Evolutionary conservation across 1,139 yeast species (phyloP), one percentile per base, ranked within the genome.

Genomic region (Sugiyamaella paludigena): DNA sequence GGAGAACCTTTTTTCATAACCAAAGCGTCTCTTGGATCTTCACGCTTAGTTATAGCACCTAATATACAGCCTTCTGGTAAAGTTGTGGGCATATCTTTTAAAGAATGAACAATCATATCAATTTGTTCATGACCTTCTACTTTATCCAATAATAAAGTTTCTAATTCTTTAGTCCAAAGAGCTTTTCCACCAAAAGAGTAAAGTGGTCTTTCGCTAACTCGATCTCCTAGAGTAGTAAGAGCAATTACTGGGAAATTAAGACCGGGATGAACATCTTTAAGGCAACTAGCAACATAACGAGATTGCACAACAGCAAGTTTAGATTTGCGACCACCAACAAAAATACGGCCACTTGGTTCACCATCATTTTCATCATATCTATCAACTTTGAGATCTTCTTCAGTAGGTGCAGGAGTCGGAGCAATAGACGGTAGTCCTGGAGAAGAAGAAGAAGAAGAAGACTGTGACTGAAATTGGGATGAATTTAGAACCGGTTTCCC

Each of bases 161-260:
- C 98, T 53, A 92, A 75, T 67, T 92, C 98, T 64, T 88, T 87
- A 9, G 98, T 92, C 98, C 98, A 92, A 38, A 92, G 70, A 0
- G 96, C 82, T 66, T 92, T 92, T 27, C 98, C 98, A 34, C 97
- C 98, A 70, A 92, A 92, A 6, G 96, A 80, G 67, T 92, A 94
- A 48, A 92, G 75, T 4, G 98, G 97, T 62, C 82, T 84, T 60
- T 79, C 79, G 65, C 83, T 92, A 35, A 85, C 83, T 65, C 87
- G 84, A 71, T 92, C 98, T 26, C 98, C 98, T 38, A 92, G 74
- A 0, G 98, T 92, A 42, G 84, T 79, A 43, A 88, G 76, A 4
- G 96, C 94, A 19, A 87, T 72, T 30, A 92, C 84, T 30, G 84
- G 79, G 58, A 91, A 84, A 47, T 82, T 75, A 44, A 76, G 66